phyloP scores from a whole-genome alignment of 2,329 filamentous ascomycete genomes.

The Aspergillus vadensis region DNA sequence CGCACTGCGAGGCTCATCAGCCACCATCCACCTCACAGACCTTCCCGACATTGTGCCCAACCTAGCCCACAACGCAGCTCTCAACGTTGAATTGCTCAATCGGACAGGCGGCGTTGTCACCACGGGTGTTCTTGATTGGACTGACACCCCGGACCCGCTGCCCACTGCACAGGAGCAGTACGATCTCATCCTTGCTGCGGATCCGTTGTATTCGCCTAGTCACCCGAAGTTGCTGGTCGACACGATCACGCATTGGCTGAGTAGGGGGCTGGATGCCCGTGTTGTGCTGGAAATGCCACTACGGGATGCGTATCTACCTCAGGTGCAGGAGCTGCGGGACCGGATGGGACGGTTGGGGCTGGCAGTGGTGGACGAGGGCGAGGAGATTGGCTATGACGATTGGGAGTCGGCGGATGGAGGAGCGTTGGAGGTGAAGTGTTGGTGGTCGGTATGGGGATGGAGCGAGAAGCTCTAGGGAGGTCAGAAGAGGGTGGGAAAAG shows the following conservation, averaged over 20 bases:
- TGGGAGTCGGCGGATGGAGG: slow-evolving; percentile 48
- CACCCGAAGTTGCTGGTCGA: slow-evolving; percentile 75
- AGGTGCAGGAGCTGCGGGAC: slow-evolving; percentile 64
- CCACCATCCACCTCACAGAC: slow-evolving; percentile 75
- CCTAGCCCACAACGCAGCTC: slow-evolving; percentile 69
- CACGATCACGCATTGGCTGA: slow-evolving; percentile 70
- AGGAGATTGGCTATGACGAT: slow-evolving; percentile 51
- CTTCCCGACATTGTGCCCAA: slow-evolving; percentile 82
- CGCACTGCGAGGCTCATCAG: slow-evolving; percentile 59
- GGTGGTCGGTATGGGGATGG: slow-evolving; percentile 53
- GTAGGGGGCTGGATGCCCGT: slow-evolving; percentile 57
- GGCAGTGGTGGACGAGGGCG: slow-evolving; percentile 54
- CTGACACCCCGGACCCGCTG: slow-evolving; percentile 32
- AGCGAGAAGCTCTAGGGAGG: slow-evolving; percentile 36
- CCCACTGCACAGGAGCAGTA: slow-evolving; percentile 40
- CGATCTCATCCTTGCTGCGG: slow-evolving; percentile 77
- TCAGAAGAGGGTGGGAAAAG: background rate
- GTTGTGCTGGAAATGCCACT: slow-evolving; percentile 80
- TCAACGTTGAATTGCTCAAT: slow-evolving; percentile 62
- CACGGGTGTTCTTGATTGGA: slow-evolving; percentile 75
- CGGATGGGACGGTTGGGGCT: slow-evolving; percentile 60
- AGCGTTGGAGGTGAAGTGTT: slow-evolving; percentile 47
- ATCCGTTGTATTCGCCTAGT: slow-evolving; percentile 81
- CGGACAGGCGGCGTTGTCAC: slow-evolving; percentile 59
- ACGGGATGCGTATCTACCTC: slow-evolving; percentile 65